Base-by-base conservation (phyloP, 768 basidiomycete genomes). In the Phaeotremella fagi region DNA sequence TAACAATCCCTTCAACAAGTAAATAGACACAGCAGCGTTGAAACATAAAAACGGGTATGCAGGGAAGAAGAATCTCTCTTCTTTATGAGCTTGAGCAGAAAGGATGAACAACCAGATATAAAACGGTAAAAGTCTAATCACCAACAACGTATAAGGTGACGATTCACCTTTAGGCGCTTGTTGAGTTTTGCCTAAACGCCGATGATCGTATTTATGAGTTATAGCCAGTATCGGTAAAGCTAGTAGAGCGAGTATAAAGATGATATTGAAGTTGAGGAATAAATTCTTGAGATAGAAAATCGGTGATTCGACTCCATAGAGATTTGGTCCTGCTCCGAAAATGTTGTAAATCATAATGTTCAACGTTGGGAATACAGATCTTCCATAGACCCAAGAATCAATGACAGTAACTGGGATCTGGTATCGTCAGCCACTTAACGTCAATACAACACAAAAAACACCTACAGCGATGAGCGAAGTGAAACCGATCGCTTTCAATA, bases 1-100 rank as follows among this genome's bases (percentile, higher is more conserved):
- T 57, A 88, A 72, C 88, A 86, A 90, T 12, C 90, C 91, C 54
- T 90, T 82, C 14, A 87, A 63, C 37, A 99, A 79, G 72, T 88
- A 97, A 11, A 94, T 59, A 12, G 85, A 80, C n/a, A 91, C 84
- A 3, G 90, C 88, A 0, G 91, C 94, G 68, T 97, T 97, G 77
- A 98, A 90, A 68, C 89, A 90, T 43, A 98, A 75, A 27, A 98
- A 74, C 1, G 90, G 87, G 71, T 94, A 98, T 1, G 82, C 85
- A 0, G 95, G 94, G 74, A 85, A 98, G 84, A 97, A 87, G 77
- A 99, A 99, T n/a, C 95, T 81, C 71, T 99, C 95, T 75, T 99
- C 95, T 76, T 99, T 99, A 76, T 99, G 95, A 1, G 86, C 77
- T 75, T 98, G 94, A 2, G 79, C 61, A 3, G 83, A 83, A 60